Evolutionary conservation across 1,139 yeast genomes (phyloP).

Genomic region (Kluyveromyces sp.): DNA sequence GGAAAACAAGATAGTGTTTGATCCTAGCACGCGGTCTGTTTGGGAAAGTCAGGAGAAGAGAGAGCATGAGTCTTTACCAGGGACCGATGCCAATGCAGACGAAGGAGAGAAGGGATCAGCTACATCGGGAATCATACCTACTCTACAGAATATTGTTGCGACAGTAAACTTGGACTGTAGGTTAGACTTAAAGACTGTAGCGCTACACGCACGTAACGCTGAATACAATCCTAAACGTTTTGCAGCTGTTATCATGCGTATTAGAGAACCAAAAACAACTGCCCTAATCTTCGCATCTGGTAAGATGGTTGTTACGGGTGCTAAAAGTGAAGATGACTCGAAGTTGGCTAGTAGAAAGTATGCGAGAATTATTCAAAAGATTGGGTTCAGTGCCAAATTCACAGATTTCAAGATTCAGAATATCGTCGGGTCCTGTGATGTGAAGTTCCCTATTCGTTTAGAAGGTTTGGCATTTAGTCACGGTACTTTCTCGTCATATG

Average conservation of each 20-base stretch:
- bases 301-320: slow-evolving; percentile 99
- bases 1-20: slow-evolving; percentile 30
- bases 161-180: slow-evolving; percentile 96
- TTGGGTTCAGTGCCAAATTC: slow-evolving; percentile 92
- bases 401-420: slow-evolving; percentile 97
- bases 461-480: slow-evolving; percentile 98
- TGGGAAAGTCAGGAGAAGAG: slow-evolving; percentile 28
- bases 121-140: slow-evolving; percentile 91
- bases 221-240: slow-evolving; percentile 97
- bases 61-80: slow-evolving; percentile 8
- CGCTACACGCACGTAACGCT: slow-evolving; percentile 97
- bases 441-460: slow-evolving; percentile 90
- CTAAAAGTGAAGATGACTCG: slow-evolving; percentile 95
- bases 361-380: slow-evolving; percentile 95
- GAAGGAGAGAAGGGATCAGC: slow-evolving; percentile 53
- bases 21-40: slow-evolving; percentile 30
- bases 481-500: slow-evolving; percentile 98
- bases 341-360: slow-evolving; percentile 94
- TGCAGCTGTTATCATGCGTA: slow-evolving; percentile 99
- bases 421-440: slow-evolving; percentile 98
- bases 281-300: slow-evolving; percentile 98
- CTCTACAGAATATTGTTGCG: slow-evolving; percentile 94
- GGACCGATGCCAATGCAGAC: slow-evolving; percentile 2
- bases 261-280: slow-evolving; percentile 96
- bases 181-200: slow-evolving; percentile 91